Conservation (phyloP, 306 rosid genomes). For the Luffa acutangula region DNA sequence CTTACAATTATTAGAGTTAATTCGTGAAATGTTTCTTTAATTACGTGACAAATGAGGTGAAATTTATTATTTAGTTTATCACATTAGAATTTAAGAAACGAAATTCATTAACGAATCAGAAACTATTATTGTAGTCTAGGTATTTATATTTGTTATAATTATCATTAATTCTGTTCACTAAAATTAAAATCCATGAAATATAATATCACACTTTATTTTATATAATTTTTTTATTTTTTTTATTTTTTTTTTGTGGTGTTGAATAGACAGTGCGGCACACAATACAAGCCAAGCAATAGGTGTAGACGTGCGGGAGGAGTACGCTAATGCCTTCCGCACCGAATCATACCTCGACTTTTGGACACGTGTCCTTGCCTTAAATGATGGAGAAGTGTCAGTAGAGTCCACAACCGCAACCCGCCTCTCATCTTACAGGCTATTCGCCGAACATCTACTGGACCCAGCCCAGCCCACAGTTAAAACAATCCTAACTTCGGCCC, state of each 20-base stretch:
- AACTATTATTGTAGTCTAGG: too few relatives aligned
- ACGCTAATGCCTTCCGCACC: slow-evolving; percentile 71
- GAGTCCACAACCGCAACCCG: slow-evolving; percentile 46
- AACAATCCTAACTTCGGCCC: slow-evolving; percentile 25
- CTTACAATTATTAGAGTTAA: too few relatives aligned
- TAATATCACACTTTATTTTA: not conserved
- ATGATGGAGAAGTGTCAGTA: slow-evolving; percentile 15
- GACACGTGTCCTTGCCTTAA: slow-evolving; percentile 46
- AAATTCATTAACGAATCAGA: too few relatives aligned
- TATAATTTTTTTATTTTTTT: not conserved
- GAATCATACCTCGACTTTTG: slow-evolving; percentile 71
- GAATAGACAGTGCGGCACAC: slow-evolving; percentile 6
- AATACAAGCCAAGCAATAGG: slow-evolving; percentile 5
- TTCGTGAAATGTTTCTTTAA: too few relatives aligned
- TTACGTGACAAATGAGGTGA: too few relatives aligned
- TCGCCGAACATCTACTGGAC: slow-evolving; percentile 57
- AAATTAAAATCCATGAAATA: not conserved
- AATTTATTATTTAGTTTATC: too few relatives aligned
- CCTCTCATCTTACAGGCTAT: slow-evolving; percentile 68
- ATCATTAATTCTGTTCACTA: too few relatives aligned
- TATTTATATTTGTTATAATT: too few relatives aligned
- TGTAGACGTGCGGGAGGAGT: slow-evolving; percentile 58
- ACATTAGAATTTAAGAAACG: too few relatives aligned
- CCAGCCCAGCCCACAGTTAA: slow-evolving; percentile 41
- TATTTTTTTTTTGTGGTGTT: not conserved